Evolutionary conservation across 345 rosid genomes (phyloP).

Genomic region (Lumnitzera littorea): DNA sequence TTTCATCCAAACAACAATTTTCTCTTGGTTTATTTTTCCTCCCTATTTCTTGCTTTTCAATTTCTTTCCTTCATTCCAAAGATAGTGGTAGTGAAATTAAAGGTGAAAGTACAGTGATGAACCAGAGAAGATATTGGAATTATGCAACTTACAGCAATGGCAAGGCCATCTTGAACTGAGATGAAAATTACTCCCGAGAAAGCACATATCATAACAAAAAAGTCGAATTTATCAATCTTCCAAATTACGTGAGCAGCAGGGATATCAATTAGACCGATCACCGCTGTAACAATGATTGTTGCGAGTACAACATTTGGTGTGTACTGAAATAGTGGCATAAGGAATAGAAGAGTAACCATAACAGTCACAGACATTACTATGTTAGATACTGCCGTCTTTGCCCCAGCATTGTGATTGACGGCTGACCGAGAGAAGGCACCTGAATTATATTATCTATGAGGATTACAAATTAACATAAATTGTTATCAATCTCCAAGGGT

Average conservation of each 20-base stretch:
- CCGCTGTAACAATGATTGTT: slow-evolving; percentile 88
- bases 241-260: slow-evolving; percentile 71
- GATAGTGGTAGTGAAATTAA: too few relatives aligned
- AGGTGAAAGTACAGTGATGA: too few relatives aligned
- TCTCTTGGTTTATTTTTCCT: too few relatives aligned
- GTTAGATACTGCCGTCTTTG: slow-evolving; percentile 90
- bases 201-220: slow-evolving; percentile 68
- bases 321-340: slow-evolving; percentile 93
- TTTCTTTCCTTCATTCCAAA: too few relatives aligned
- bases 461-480: background rate
- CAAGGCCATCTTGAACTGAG: slow-evolving; percentile 80
- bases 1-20: too few relatives aligned
- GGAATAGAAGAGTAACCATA: slow-evolving; percentile 86
- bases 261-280: slow-evolving; percentile 82
- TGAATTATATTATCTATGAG: slow-evolving; percentile 4
- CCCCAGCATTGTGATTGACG: slow-evolving; percentile 89
- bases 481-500: background rate
- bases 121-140: background rate
- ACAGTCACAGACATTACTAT: slow-evolving; percentile 84
- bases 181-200: slow-evolving; percentile 79
- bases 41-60: too few relatives aligned
- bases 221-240: slow-evolving; percentile 90
- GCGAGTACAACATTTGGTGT: slow-evolving; percentile 90
- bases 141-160: slow-evolving; percentile 64
- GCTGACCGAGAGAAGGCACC: slow-evolving; percentile 97